Conservation (phyloP, 2,329 filamentous ascomycete genomes). For the Trichoderma sp. region DNA sequence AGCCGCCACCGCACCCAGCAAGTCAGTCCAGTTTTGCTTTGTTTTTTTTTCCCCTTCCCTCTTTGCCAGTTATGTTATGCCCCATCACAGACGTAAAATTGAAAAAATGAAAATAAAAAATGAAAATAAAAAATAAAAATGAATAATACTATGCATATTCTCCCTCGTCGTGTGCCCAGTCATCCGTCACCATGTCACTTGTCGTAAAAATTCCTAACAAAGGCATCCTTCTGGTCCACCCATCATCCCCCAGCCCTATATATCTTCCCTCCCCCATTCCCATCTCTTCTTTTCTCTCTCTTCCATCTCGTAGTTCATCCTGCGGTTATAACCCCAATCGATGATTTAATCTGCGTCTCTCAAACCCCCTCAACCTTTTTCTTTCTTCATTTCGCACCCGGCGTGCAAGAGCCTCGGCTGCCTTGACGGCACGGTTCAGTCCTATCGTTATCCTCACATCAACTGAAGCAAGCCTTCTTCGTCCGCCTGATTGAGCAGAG, state of each 20-base stretch:
- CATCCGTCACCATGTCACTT: too few relatives aligned
- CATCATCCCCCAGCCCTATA: slow-evolving; percentile 3
- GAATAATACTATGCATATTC: not conserved
- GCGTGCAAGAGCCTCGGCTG: slow-evolving; percentile 28
- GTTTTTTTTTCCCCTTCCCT: too few relatives aligned
- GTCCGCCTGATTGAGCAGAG: slow-evolving; percentile 1
- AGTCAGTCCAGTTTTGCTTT: not conserved
- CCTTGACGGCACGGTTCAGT: slow-evolving; percentile 27
- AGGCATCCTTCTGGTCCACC: not conserved
- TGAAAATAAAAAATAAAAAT: slow-evolving; percentile 3
- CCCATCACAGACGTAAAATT: not conserved
- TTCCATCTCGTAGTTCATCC: slow-evolving; percentile 3
- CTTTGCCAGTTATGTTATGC: slow-evolving; percentile 5
- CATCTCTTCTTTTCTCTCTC: not conserved
- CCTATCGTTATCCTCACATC: slow-evolving; percentile 15
- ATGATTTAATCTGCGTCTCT: slow-evolving; percentile 1
- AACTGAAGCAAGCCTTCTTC: slow-evolving; percentile 24
- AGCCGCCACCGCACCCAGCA: slow-evolving; percentile 16
- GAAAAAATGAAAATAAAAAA: not conserved
- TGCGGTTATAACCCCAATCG: slow-evolving; percentile 1
- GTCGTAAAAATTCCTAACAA: too few relatives aligned
- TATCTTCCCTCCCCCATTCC: not conserved
- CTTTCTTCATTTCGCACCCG: slow-evolving; percentile 22
- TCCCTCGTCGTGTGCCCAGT: slow-evolving; percentile 2
- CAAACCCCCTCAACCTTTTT: not conserved